A percentile compares a stretch with the other conserved stretches of the same genome.
phyloP scores from a whole-genome alignment of 495 filamentous ascomycete genomes.

The Friedmanniomyces endolithicus region DNA sequence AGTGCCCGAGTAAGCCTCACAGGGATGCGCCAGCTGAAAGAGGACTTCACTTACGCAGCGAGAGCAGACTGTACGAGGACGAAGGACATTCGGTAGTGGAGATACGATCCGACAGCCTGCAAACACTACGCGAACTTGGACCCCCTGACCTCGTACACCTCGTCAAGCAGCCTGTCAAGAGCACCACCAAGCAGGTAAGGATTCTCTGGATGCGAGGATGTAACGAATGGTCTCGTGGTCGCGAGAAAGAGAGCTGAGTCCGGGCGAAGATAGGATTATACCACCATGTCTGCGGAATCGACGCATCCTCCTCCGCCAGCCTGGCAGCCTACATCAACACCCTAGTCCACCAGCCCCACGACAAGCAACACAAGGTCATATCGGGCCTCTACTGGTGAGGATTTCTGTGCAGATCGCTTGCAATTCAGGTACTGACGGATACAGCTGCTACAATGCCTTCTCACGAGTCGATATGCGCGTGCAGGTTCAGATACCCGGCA shows the following conservation, averaged over 20 bases:
- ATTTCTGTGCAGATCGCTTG: neutral
- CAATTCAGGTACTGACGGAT: constrained; percentile 10
- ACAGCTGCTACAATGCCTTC: constrained; percentile 97
- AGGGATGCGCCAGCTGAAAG: neutral
- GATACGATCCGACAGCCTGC: constrained; percentile 74
- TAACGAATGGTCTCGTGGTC: no score
- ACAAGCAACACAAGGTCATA: constrained; percentile 78
- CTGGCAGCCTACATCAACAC: constrained; percentile 97
- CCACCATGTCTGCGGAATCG: constrained; percentile 95
- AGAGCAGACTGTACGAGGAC: constrained; percentile 72
- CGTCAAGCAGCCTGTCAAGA: constrained; percentile 67
- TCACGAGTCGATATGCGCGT: constrained; percentile 97
- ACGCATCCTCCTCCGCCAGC: constrained; percentile 93
- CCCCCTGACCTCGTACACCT: constrained; percentile 93
- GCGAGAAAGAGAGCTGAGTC: neutral
- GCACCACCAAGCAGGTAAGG: constrained; percentile 50
- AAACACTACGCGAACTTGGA: constrained; percentile 76
- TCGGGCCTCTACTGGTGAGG: constrained; percentile 85
- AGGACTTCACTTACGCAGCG: neutral
- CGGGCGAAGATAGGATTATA: constrained; percentile 67
- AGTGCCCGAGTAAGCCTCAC: constrained; percentile 16
- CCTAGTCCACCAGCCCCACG: constrained; percentile 74
- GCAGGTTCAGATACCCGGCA: constrained; percentile 88
- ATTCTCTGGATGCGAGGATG: neutral
- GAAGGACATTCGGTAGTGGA: constrained; percentile 78